These are phyloP conservation scores for Apiotrichum akiyoshidainum DNA, from an alignment of 1,284 basidiomycete genomes.

Conservation along the genomic window DNA sequence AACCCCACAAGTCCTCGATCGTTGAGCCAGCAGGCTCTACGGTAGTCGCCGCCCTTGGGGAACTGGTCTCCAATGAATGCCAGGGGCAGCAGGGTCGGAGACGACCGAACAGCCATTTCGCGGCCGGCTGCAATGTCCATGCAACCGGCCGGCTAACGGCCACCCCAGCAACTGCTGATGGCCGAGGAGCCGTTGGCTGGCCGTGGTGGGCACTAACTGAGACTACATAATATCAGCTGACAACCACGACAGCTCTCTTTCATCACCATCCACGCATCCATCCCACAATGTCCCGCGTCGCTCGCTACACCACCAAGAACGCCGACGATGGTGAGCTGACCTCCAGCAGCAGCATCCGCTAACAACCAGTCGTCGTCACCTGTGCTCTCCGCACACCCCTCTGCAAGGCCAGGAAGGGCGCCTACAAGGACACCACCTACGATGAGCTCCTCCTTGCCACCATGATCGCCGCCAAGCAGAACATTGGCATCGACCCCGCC, in stretches of 20 bases:
- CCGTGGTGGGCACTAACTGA: too few species aligned
- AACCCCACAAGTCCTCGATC: too few species aligned
- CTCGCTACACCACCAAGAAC: constrained; percentile 14
- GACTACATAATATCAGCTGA: not conserved
- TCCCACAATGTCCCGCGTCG: constrained; percentile 3
- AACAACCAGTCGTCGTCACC: constrained; percentile 17
- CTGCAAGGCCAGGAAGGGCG: constrained; percentile 28
- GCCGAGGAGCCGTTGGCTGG: too few species aligned
- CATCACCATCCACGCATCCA: not conserved
- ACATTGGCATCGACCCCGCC: constrained; percentile 21
- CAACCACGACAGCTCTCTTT: not conserved
- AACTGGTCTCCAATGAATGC: too few species aligned
- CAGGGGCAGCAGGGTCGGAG: too few species aligned
- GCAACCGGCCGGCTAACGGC: too few species aligned
- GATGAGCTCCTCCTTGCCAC: constrained; percentile 25
- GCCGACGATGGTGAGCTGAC: constrained; percentile 11
- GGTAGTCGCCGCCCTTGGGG: too few species aligned
- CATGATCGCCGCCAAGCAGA: constrained; percentile 21
- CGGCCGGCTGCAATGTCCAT: too few species aligned
- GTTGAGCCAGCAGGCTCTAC: too few species aligned
- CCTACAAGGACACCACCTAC: constrained; percentile 23
- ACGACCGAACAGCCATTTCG: too few species aligned
- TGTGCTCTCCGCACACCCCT: constrained; percentile 28
- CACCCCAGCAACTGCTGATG: too few species aligned
- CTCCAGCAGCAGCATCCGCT: not conserved